phyloP scores from a whole-genome alignment of 768 basidiomycete species.

The Tulasnella calospora region DNA sequence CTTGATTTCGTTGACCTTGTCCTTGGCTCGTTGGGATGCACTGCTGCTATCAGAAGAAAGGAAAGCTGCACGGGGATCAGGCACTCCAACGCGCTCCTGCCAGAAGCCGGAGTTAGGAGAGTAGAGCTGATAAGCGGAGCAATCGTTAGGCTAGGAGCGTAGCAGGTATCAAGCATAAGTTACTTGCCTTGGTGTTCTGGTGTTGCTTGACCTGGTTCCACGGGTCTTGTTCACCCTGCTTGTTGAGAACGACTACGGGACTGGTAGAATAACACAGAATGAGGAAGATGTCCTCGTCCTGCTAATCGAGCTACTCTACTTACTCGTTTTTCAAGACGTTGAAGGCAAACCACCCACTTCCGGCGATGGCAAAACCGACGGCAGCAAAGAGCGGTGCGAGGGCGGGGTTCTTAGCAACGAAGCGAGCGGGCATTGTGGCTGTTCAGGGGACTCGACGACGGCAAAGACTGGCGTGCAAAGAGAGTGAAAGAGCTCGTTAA shows the following conservation, averaged over 20 bases:
- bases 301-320: background rate
- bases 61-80: slow-evolving; percentile 28
- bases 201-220: slow-evolving; percentile 29
- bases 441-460: slow-evolving; percentile 3
- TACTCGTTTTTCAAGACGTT: slow-evolving; percentile 23
- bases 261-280: background rate
- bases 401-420: slow-evolving; percentile 25
- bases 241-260: slow-evolving; percentile 26
- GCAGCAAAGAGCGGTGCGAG: slow-evolving; percentile 29
- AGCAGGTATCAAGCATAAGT: background rate
- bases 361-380: slow-evolving; percentile 23
- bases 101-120: slow-evolving; percentile 27
- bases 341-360: slow-evolving; percentile 23
- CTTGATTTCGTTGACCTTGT: slow-evolving; percentile 28
- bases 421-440: slow-evolving; percentile 17
- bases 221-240: slow-evolving; percentile 25
- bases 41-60: slow-evolving; percentile 19
- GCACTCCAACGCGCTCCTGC: slow-evolving; percentile 21
- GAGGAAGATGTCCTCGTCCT: background rate
- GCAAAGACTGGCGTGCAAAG: slow-evolving; percentile 7
- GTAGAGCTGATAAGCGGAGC: slow-evolving; percentile 15
- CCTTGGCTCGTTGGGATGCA: slow-evolving; percentile 16
- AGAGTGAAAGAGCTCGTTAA: background rate
- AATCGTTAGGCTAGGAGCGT: background rate
- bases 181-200: slow-evolving; percentile 29